phyloP scores from a whole-genome alignment of 352 stramenopile genomes.

The Pythium brassicae region DNA sequence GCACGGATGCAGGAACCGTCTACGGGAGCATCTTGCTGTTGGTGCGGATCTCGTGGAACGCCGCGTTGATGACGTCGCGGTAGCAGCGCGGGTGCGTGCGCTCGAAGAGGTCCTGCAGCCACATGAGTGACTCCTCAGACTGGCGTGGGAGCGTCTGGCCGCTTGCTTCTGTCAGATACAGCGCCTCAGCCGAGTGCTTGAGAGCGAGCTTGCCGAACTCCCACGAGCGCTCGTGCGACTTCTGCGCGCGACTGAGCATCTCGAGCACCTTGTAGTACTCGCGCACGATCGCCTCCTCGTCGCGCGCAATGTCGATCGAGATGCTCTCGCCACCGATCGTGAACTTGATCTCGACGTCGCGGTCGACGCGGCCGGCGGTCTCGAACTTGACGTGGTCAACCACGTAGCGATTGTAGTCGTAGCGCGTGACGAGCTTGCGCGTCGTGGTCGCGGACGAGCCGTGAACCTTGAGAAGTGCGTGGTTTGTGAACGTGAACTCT shows the following conservation, averaged over 20 bases:
- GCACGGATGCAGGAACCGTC: neutral
- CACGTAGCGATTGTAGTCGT: slow-evolving; percentile 25
- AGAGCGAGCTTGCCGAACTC: slow-evolving; percentile 42
- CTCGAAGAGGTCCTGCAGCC: slow-evolving; percentile 43
- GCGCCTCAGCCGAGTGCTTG: slow-evolving; percentile 28
- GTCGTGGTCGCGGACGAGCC: slow-evolving; percentile 40
- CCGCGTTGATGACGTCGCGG: slow-evolving; percentile 43
- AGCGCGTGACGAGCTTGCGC: slow-evolving; percentile 28
- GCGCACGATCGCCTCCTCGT: slow-evolving; percentile 23
- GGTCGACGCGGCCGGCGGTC: slow-evolving; percentile 38
- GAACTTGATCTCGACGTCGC: slow-evolving; percentile 43
- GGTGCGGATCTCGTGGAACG: slow-evolving; percentile 36
- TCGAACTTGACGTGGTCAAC: slow-evolving; percentile 31
- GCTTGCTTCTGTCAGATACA: slow-evolving; percentile 32
- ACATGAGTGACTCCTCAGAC: slow-evolving; percentile 35
- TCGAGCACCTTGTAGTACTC: slow-evolving; percentile 38
- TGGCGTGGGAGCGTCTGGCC: slow-evolving; percentile 28
- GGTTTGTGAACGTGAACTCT: slow-evolving; percentile 59
- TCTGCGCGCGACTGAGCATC: slow-evolving; percentile 27
- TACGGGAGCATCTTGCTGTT: slow-evolving; percentile 24
- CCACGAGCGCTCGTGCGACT: slow-evolving; percentile 33
- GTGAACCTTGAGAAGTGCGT: slow-evolving; percentile 34
- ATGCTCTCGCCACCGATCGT: slow-evolving; percentile 19
- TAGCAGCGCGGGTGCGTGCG: slow-evolving; percentile 47
- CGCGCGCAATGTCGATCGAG: slow-evolving; percentile 25